Evolutionary conservation across 257 asterid species (phyloP).

Genomic region (Ilex aquifolium): DNA sequence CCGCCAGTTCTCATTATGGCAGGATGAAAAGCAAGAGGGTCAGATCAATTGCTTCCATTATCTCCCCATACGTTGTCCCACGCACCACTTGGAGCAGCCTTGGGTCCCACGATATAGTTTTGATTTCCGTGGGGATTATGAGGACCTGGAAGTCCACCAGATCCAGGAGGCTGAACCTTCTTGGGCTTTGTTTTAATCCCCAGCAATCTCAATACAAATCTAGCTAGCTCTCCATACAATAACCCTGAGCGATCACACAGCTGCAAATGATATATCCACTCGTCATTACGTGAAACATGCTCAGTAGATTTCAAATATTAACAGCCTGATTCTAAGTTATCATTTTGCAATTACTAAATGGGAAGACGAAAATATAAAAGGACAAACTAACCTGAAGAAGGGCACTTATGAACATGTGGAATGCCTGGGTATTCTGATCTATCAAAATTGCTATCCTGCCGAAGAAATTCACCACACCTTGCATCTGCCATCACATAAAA

Average conservation of each 20-base stretch:
- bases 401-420: conserved; percentile 85
- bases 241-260: conserved; percentile 88
- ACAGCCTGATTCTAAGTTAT: not conserved
- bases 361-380: not conserved
- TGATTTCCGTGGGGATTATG: conserved; percentile 40
- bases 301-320: not conserved
- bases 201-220: conserved; percentile 81
- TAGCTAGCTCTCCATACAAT: conserved; percentile 90
- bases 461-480: conserved; percentile 82
- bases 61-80: conserved; percentile 84
- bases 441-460: conserved; percentile 79
- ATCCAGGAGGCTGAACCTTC: conserved; percentile 50
- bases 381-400: conserved; percentile 27
- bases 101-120: conserved; percentile 60
- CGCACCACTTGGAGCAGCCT: conserved; percentile 57
- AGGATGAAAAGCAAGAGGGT: not conserved
- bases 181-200: conserved; percentile 66
- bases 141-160: conserved; percentile 60
- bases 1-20: conserved; percentile 1
- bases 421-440: conserved; percentile 95
- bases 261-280: conserved; percentile 33
- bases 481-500: conserved; percentile 56
- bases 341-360: not conserved
- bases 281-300: not conserved
- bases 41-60: conserved; percentile 20